Percentiles rank a stretch among this genome's conserved stretches.
Evolutionary conservation across 164 flowering plant species (phyloP).

Genomic region (Malania oleifera): DNA sequence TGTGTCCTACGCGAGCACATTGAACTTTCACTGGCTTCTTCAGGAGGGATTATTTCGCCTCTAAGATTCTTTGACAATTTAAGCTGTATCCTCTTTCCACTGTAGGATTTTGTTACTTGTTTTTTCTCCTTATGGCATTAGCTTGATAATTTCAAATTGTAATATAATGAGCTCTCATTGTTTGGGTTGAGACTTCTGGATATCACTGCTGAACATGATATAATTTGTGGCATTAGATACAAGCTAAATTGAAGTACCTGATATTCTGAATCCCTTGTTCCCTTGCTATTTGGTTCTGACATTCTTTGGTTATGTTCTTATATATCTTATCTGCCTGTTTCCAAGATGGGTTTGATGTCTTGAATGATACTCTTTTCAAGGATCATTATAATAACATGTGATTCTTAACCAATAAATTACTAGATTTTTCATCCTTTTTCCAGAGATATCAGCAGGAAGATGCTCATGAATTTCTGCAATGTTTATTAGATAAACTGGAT

Average conservation of each 20-base stretch:
- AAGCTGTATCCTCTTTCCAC: conserved; percentile 51
- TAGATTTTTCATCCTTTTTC: conserved; percentile 63
- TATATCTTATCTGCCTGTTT: too few relatives aligned
- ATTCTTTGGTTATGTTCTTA: too few relatives aligned
- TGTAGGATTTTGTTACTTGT: not conserved
- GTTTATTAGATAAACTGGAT: conserved; percentile 73
- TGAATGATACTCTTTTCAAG: not conserved
- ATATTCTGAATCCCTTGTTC: too few relatives aligned
- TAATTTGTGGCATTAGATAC: too few relatives aligned
- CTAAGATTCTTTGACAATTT: conserved; percentile 49
- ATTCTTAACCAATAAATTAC: conserved; percentile 32
- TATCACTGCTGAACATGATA: too few relatives aligned
- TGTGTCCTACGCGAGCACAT: conserved; percentile 54
- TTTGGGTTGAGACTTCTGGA: too few relatives aligned
- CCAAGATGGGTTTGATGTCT: not conserved
- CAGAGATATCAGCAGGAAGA: conserved; percentile 71
- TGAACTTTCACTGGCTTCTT: conserved; percentile 34
- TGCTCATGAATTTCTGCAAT: conserved; percentile 93
- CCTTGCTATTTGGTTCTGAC: too few relatives aligned
- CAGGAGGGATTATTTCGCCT: conserved; percentile 41
- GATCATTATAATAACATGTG: not conserved
- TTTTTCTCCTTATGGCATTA: not conserved
- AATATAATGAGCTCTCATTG: not conserved
- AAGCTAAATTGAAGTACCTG: too few relatives aligned
- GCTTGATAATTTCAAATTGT: not conserved